Conservation (phyloP, 257 asterid genomes). For the Plectranthus barbatus region DNA sequence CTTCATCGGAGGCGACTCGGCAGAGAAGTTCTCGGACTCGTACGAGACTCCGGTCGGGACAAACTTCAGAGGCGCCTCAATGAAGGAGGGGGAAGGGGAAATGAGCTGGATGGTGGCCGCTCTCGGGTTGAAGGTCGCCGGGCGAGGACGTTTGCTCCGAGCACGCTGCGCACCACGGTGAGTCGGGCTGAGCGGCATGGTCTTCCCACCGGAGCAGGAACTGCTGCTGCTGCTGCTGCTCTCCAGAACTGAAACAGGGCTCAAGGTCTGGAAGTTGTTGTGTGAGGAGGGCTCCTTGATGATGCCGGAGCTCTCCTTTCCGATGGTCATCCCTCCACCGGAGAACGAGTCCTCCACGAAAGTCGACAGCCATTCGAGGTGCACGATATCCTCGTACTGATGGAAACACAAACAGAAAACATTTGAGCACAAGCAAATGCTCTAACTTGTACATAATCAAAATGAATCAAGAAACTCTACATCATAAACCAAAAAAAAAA, state of each 20-base stretch:
- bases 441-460: too few species aligned
- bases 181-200: slow-evolving; percentile 33
- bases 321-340: slow-evolving; percentile 52
- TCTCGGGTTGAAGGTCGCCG: slow-evolving; percentile 56
- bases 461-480: not conserved
- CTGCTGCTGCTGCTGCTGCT: slow-evolving; percentile 68
- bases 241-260: slow-evolving; percentile 79
- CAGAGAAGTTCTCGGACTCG: slow-evolving; percentile 34
- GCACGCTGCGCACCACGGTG: slow-evolving; percentile 77
- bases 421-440: not conserved
- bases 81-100: slow-evolving; percentile 26
- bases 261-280: slow-evolving; percentile 51
- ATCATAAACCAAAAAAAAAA: not conserved
- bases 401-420: not conserved
- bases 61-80: slow-evolving; percentile 28
- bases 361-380: slow-evolving; percentile 68
- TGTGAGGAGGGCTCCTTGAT: slow-evolving; percentile 33
- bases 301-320: slow-evolving; percentile 32
- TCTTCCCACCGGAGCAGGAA: slow-evolving; percentile 40
- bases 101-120: slow-evolving; percentile 42
- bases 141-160: slow-evolving; percentile 90
- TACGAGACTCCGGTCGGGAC: too few species aligned
- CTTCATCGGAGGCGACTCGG: slow-evolving; percentile 27
- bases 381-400: slow-evolving; percentile 74
- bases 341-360: slow-evolving; percentile 86